Conservation (phyloP, 1,284 basidiomycete species). For the Boletus mariae region DNA sequence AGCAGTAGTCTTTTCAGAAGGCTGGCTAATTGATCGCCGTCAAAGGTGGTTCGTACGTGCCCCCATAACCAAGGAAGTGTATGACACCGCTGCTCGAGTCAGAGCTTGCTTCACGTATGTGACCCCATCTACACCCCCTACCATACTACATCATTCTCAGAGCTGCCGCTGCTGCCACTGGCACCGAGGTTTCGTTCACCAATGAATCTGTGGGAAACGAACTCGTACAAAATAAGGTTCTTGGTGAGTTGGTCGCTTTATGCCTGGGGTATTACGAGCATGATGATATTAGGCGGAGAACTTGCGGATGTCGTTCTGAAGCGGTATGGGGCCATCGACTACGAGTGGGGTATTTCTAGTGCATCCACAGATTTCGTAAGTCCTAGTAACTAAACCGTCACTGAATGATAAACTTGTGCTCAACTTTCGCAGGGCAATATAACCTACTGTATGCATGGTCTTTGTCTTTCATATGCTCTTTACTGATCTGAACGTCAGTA, state of each 20-base stretch:
- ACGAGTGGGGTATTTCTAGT: slow-evolving; percentile 51
- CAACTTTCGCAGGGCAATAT: slow-evolving; percentile 51
- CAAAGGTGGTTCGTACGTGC: slow-evolving; percentile 65
- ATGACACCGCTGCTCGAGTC: slow-evolving; percentile 55
- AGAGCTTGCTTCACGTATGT: slow-evolving; percentile 70
- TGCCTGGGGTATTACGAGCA: background rate
- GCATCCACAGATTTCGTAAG: slow-evolving; percentile 67
- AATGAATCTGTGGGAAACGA: slow-evolving; percentile 47
- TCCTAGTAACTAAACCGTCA: background rate
- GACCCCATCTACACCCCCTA: background rate
- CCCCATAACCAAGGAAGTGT: slow-evolving; percentile 56
- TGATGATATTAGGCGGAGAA: slow-evolving; percentile 43
- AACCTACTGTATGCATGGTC: slow-evolving; percentile 44
- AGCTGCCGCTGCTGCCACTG: slow-evolving; percentile 50
- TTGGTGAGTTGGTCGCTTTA: slow-evolving; percentile 40
- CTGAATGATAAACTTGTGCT: background rate
- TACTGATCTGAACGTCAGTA: slow-evolving; percentile 26
- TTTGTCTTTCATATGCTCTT: background rate
- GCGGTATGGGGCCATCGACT: slow-evolving; percentile 52
- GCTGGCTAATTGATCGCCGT: background rate
- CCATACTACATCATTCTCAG: slow-evolving; percentile 9
- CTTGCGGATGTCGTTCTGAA: slow-evolving; percentile 51
- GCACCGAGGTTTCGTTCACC: slow-evolving; percentile 55
- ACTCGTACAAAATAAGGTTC: slow-evolving; percentile 58
- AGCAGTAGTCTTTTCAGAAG: background rate